Base-by-base conservation (phyloP, 768 basidiomycete species). In the Collybia nuda region DNA sequence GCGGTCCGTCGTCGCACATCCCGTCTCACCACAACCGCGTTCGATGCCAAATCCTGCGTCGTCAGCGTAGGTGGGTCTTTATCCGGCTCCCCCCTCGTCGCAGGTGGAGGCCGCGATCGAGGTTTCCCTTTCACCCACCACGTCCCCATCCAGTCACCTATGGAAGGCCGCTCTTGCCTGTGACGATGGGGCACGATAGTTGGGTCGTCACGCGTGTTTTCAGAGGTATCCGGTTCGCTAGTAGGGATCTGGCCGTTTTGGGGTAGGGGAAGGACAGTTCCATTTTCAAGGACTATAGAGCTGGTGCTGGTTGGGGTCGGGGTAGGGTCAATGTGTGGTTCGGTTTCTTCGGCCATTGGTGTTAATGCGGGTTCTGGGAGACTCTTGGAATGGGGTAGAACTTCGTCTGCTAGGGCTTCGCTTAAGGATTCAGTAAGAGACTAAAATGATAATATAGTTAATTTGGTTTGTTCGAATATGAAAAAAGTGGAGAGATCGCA, bases 131-230 rank as follows among this genome's bases (percentile, higher is more conserved):
- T 84, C 15, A 26, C 73, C 76, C 87, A 85, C 84, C 81, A 88
- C 0, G 79, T 82, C 0, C 88, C 87, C 76, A 90, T 81, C 89
- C 89, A 91, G 42, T 86, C 84, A 17, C 85, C 82, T 41, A 88
- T 72, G 0, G 73, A 67, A 12, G 81, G 75, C 12, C 80, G 79
- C 41, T 88, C 86, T 45, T 57, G 67, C 12, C 62, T 65, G 17
- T 50, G 39, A 52, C 64, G 68, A 24, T 52, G 51, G 39, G 37
- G 58, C 35, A 46, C 51, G 35, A 50, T 35, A 32, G 56, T 56
- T 12, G 49, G 52, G 17, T 57, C 52, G 19, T 51, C 44, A 7
- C 40, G 49, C 14, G n/a, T 38, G 23, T 54, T 47, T 18, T 36
- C 21, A 15, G 18, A 3, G 44, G 7, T 9, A 42, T 43, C 4